Evolutionary conservation across 2,329 filamentous ascomycete genomes (phyloP).

Genomic region (Hortaea werneckii): DNA sequence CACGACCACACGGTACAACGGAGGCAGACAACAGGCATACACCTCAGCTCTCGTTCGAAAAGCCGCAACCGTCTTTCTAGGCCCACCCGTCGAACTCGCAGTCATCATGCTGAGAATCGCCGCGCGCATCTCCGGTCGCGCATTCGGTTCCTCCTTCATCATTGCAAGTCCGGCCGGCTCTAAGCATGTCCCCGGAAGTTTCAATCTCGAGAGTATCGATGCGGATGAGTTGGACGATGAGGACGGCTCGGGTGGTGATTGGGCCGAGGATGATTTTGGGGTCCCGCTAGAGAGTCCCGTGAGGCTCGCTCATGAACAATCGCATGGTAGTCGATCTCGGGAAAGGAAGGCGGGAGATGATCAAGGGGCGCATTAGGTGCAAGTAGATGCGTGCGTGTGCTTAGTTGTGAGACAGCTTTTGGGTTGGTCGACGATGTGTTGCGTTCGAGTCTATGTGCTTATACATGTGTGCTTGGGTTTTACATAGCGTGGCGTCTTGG

Average conservation of each 20-base stretch:
- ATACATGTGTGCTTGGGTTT: too few relatives aligned
- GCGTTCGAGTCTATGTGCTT: too few relatives aligned
- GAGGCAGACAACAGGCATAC: conserved; percentile 9
- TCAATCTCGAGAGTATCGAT: conserved; percentile 30
- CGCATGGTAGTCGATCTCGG: too few relatives aligned
- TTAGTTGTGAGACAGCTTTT: too few relatives aligned
- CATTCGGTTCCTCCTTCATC: conserved; percentile 19
- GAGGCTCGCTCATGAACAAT: conserved; percentile 6
- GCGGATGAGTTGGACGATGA: conserved; percentile 43
- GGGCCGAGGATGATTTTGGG: conserved; percentile 49
- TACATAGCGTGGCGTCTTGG: too few relatives aligned
- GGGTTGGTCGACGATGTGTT: too few relatives aligned
- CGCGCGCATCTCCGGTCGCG: conserved; percentile 54
- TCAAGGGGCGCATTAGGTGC: too few relatives aligned
- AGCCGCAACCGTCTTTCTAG: conserved; percentile 65
- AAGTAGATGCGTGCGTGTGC: too few relatives aligned
- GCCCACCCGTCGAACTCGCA: conserved; percentile 70
- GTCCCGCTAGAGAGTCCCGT: conserved; percentile 33
- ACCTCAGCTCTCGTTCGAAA: conserved; percentile 55
- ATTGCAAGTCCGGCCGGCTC: conserved; percentile 23
- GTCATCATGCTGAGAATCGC: conserved; percentile 73
- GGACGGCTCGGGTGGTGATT: conserved; percentile 18
- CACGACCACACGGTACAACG: conserved; percentile 4
- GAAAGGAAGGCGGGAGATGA: too few relatives aligned
- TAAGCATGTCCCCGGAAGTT: conserved; percentile 52